Percentiles rank a stretch among this genome's conserved stretches.
Conservation (phyloP, 2,329 filamentous ascomycete genomes). For the Talaromyces pinophilus region DNA sequence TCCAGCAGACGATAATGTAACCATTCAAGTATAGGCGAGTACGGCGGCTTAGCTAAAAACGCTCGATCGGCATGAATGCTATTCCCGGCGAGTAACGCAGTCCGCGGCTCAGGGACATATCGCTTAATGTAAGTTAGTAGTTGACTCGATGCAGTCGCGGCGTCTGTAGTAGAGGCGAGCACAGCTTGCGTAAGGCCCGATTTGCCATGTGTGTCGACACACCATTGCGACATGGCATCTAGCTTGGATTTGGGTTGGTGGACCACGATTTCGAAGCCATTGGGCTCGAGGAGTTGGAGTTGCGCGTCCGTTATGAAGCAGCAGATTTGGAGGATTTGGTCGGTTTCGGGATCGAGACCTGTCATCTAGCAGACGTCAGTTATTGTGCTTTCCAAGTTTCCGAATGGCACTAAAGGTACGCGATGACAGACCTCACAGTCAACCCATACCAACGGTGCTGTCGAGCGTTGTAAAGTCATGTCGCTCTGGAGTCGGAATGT, state of each 20-base stretch:
- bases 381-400: neutral
- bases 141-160: conserved; percentile 68
- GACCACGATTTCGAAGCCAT: conserved; percentile 78
- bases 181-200: conserved; percentile 82
- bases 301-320: conserved; percentile 85
- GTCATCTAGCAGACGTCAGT: conserved; percentile 71
- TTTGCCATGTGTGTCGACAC: conserved; percentile 72
- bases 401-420: too few species aligned
- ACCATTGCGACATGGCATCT: conserved; percentile 86
- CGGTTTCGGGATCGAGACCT: conserved; percentile 72
- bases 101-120: conserved; percentile 66
- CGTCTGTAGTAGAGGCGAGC: conserved; percentile 69
- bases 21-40: conserved; percentile 69
- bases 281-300: conserved; percentile 71
- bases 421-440: conserved; percentile 64
- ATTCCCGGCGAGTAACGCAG: conserved; percentile 82
- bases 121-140: conserved; percentile 77
- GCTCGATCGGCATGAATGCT: conserved; percentile 86
- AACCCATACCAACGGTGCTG: conserved; percentile 79
- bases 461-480: conserved; percentile 53
- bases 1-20: conserved; percentile 90
- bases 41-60: conserved; percentile 76
- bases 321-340: conserved; percentile 87
- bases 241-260: conserved; percentile 71
- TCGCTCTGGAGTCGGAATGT: neutral